phyloP scores from a whole-genome alignment of 208 protist species.

The Trypanosoma theileri region DNA sequence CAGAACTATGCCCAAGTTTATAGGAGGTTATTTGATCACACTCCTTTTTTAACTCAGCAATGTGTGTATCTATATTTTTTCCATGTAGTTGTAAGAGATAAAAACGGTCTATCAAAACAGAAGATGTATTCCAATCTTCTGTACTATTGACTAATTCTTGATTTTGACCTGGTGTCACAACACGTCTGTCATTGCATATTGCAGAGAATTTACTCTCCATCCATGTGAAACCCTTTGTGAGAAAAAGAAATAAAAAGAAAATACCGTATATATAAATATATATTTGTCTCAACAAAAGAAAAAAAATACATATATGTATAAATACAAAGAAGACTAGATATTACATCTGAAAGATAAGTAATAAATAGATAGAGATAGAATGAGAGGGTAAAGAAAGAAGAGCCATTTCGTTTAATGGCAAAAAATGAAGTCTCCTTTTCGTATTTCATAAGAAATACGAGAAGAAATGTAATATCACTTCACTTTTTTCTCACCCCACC shows the following conservation, averaged over 20 bases:
- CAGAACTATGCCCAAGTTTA: not conserved
- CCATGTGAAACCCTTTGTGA: not conserved
- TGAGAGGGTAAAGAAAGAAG: constrained; percentile 7
- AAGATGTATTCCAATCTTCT: constrained; percentile 14
- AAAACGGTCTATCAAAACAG: constrained; percentile 12
- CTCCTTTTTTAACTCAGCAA: not conserved
- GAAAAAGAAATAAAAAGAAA: not conserved
- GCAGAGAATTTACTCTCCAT: too few relatives aligned
- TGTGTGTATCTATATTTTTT: constrained; percentile 1
- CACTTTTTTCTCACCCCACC: not conserved
- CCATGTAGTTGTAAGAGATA: constrained; percentile 5
- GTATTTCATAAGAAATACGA: not conserved
- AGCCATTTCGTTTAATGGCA: not conserved
- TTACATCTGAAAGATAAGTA: too few relatives aligned
- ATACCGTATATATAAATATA: not conserved
- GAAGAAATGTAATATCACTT: not conserved
- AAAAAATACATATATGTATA: too few relatives aligned
- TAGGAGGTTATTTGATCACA: not conserved
- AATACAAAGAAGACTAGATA: too few relatives aligned
- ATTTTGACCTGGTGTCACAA: too few relatives aligned
- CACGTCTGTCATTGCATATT: too few relatives aligned
- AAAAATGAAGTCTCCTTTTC: not conserved
- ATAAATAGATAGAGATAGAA: not conserved
- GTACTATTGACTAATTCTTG: not conserved
- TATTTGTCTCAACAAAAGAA: not conserved